These are phyloP conservation scores for Globisporangium middletonii DNA, from an alignment of 352 stramenopile species.

Conservation along the genomic window DNA sequence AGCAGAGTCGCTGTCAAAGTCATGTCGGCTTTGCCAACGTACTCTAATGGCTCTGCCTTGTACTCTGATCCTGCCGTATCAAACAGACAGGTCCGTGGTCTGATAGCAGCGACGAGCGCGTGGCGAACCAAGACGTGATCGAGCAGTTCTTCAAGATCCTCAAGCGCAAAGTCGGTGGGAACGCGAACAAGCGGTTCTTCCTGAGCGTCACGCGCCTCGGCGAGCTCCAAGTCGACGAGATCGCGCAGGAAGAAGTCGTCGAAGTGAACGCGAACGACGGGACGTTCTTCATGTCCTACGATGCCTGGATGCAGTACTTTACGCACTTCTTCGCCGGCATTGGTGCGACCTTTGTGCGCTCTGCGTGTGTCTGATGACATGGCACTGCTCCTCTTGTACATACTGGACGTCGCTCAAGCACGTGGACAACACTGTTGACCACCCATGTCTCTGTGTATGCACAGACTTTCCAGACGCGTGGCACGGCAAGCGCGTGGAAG, in stretches of 20 bases:
- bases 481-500: conserved; percentile 70
- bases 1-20: background rate
- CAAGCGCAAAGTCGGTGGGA: conserved; percentile 53
- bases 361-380: background rate
- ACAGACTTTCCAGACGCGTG: conserved; percentile 86
- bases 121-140: conserved; percentile 76
- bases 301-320: conserved; percentile 85
- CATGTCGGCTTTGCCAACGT: background rate
- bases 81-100: conserved; percentile 76
- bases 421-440: background rate
- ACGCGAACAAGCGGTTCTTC: conserved; percentile 62
- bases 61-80: background rate
- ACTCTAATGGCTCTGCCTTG: background rate
- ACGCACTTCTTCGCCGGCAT: conserved; percentile 90
- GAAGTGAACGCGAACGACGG: conserved; percentile 84
- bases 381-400: background rate
- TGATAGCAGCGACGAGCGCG: conserved; percentile 68
- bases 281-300: conserved; percentile 91
- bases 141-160: conserved; percentile 71
- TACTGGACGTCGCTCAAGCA: background rate
- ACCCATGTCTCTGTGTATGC: background rate
- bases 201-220: conserved; percentile 44
- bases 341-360: conserved; percentile 23
- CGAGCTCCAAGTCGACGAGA: conserved; percentile 50
- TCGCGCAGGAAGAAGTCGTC: conserved; percentile 66